A percentile compares a stretch with the other conserved stretches of the same genome.
Evolutionary conservation across 305 asterid genomes (phyloP).

Genomic region (Caryopteris hybrid): DNA sequence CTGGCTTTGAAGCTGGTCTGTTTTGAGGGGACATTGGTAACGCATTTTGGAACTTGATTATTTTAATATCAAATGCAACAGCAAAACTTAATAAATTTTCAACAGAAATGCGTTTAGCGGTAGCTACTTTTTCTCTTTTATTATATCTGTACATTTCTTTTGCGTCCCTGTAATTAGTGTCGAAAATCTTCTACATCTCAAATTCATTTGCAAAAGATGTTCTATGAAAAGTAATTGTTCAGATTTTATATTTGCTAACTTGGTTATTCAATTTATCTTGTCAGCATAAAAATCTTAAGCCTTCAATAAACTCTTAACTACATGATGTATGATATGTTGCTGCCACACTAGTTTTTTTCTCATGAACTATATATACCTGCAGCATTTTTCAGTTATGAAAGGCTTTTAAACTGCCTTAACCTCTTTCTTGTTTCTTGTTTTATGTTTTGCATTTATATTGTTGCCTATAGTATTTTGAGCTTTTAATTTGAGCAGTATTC

Average conservation of each 20-base stretch:
- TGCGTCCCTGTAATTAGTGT: neutral
- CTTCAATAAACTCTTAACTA: neutral
- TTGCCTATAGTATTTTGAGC: neutral
- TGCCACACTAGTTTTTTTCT: neutral
- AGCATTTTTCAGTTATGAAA: neutral
- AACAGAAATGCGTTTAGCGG: neutral
- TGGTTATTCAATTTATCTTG: neutral
- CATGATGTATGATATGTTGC: neutral
- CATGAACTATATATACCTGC: neutral
- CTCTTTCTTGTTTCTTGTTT: neutral
- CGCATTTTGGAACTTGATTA: neutral
- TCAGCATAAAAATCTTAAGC: neutral
- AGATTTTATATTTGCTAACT: neutral
- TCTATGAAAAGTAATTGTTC: neutral
- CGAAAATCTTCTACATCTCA: neutral
- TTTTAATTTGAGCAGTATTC: neutral
- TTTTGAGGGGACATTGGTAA: neutral
- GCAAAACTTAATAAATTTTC: neutral
- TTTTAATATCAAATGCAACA: neutral
- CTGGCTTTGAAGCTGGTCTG: neutral
- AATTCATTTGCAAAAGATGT: neutral
- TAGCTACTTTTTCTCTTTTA: neutral
- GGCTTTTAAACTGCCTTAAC: neutral
- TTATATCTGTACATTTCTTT: neutral
- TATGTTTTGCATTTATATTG: neutral